A percentile compares a stretch with the other conserved stretches of the same genome.
phyloP scores from a whole-genome alignment of 768 basidiomycete genomes.

The Russula foetens region DNA sequence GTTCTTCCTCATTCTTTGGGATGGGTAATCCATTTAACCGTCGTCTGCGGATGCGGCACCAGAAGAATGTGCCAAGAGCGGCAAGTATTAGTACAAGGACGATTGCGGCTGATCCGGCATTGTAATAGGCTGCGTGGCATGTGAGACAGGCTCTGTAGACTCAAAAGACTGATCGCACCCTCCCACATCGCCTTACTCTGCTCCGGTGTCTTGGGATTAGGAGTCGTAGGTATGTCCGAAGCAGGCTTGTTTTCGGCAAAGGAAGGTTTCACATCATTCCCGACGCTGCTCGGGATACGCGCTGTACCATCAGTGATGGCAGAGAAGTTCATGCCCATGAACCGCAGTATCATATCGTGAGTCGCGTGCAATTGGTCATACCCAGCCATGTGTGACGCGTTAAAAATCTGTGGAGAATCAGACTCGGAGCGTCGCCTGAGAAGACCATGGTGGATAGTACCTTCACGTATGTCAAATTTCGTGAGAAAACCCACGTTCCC shows the following conservation, averaged over 20 bases:
- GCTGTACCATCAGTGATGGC: constrained; percentile 75
- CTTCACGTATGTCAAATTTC: constrained; percentile 92
- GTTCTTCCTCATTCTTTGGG: constrained; percentile 49
- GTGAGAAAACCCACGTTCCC: constrained; percentile 84
- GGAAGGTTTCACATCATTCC: constrained; percentile 58
- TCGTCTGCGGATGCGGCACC: constrained; percentile 54
- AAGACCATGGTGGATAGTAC: constrained; percentile 31
- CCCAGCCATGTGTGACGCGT: constrained; percentile 94
- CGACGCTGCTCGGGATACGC: constrained; percentile 72
- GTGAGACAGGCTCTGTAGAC: neutral
- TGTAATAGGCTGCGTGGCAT: constrained; percentile 73
- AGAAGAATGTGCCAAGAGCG: constrained; percentile 67
- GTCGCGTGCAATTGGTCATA: constrained; percentile 80
- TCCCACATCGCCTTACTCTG: constrained; percentile 88
- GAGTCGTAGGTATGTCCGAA: constrained; percentile 30
- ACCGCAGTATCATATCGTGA: constrained; percentile 98
- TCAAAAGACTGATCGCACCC: constrained; percentile 38
- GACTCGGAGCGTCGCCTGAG: neutral
- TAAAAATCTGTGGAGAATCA: constrained; percentile 54
- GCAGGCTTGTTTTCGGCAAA: constrained; percentile 40
- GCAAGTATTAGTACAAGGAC: constrained; percentile 67
- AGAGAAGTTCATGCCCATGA: constrained; percentile 88
- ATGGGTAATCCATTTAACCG: constrained; percentile 34
- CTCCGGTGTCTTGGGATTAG: constrained; percentile 54
- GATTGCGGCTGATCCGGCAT: constrained; percentile 82